Evolutionary conservation across 148 eudicot species (phyloP).

Genomic region (Rhododendron kiyosumense): DNA sequence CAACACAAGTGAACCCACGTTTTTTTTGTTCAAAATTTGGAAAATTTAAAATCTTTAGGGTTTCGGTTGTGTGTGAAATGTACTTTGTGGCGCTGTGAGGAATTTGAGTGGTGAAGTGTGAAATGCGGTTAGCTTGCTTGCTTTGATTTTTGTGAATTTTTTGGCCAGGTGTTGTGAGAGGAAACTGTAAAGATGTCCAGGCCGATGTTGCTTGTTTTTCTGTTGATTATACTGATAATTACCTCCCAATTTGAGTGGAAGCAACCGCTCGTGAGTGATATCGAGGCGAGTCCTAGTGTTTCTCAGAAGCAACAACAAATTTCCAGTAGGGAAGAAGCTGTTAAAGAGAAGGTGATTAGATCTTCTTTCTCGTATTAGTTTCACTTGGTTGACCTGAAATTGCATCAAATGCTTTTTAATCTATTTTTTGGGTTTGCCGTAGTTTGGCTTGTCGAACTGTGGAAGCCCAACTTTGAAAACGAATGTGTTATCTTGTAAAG

Average conservation of each 20-base stretch:
- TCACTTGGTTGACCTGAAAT: not conserved
- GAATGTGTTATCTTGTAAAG: not conserved
- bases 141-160: not conserved
- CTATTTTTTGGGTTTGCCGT: not conserved
- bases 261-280: conserved; percentile 54
- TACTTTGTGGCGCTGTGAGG: not conserved
- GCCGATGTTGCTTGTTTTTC: conserved; percentile 61
- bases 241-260: conserved; percentile 90
- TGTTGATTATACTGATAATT: conserved; percentile 58
- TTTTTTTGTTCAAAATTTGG: not conserved
- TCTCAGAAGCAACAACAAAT: conserved; percentile 53
- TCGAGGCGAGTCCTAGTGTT: conserved; percentile 36
- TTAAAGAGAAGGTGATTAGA: conserved; percentile 68
- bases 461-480: not conserved
- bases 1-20: too few species aligned
- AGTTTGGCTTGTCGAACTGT: not conserved
- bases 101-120: not conserved
- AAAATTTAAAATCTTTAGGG: not conserved
- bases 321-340: conserved; percentile 59
- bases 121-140: not conserved
- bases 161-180: conserved; percentile 17
- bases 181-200: conserved; percentile 49
- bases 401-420: not conserved
- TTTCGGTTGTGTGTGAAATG: not conserved
- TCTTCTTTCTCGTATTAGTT: not conserved